Evolutionary conservation across 371 early-diverging fungal species (phyloP), one percentile per base, ranked within the genome.

Genomic region (Mucor plumbeus): DNA sequence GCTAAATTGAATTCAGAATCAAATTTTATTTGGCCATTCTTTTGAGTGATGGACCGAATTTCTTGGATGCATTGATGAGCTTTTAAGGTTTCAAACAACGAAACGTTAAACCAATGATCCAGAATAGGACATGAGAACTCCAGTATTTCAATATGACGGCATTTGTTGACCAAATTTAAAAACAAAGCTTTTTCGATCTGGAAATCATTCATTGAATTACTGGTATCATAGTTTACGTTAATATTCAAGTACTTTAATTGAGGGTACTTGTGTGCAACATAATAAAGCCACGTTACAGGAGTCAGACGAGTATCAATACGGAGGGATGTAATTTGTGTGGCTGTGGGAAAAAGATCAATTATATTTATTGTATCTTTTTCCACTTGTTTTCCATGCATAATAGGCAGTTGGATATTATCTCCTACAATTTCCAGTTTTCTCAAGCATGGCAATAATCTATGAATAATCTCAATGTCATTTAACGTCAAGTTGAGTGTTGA

Each of bases 211-310:
- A 59, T 39, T 3, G 38, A 19, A 19, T 36, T 11, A 7, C 7
- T 35, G 7, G 19, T 10, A 35, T 47, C 21, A 47, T 57, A 36
- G 3, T 58, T 15, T 7, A 38, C 44, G 34, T 65, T 33, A 59
- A 38, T 47, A 10, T 9, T 31, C 11, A 70, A 21, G 11, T 62
- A 3, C 10, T 44, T 47, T 1, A 70, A 7, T 8, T 34, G 11
- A 13, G 63, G 63, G 43, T 70, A 70, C 43, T 70, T 70, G 38
- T 62, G 66, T 53, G 66, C 63, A 19, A 70, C 54, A 21, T 66
- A 70, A 14, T 43, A 48, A 3, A 70, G 41, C 71, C 71, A 70
- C 1, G 33, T 39, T 8, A 39, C 7, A 31, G 69, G 53, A 15
- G 44, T 55, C 14, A 39, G 34, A 9, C 43, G 38, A 11, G 69